A percentile compares a stretch with the other conserved stretches of the same genome.
These are phyloP conservation scores for Guyanaporus albipodus DNA, from an alignment of 768 basidiomycete species.

Conservation along the genomic window DNA sequence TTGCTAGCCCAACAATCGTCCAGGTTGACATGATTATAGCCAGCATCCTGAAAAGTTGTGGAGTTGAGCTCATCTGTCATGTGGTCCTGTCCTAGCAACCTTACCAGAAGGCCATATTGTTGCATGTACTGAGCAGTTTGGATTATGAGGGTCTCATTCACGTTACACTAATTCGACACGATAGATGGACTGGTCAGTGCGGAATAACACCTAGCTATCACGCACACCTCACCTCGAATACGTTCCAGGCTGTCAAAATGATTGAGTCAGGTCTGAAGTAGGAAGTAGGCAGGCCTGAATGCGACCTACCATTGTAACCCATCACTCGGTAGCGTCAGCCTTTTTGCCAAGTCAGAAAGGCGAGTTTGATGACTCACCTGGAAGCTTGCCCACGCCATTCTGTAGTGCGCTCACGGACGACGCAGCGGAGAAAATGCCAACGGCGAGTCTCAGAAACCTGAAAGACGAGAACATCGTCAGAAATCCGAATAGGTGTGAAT, in stretches of 20 bases:
- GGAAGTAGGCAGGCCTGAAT: not conserved
- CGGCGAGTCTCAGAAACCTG: constrained; percentile 1
- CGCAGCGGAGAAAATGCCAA: constrained; percentile 12
- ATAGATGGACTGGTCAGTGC: not conserved
- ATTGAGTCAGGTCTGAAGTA: constrained; percentile 2
- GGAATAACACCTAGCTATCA: not conserved
- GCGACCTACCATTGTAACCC: constrained; percentile 32
- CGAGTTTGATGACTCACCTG: constrained; percentile 17
- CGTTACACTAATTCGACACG: constrained; percentile 43
- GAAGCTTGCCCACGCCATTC: constrained; percentile 32
- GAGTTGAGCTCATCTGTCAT: not conserved
- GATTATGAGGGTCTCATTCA: constrained; percentile 49
- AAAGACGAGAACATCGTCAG: constrained; percentile 16
- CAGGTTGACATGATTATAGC: constrained; percentile 56
- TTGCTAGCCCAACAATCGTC: constrained; percentile 65
- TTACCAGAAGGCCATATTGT: constrained; percentile 47
- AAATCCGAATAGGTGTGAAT: no score
- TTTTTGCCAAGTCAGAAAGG: not conserved
- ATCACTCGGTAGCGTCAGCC: constrained; percentile 23
- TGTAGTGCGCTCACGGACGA: constrained; percentile 17
- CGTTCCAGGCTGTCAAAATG: constrained; percentile 55
- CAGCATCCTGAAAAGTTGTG: constrained; percentile 41
- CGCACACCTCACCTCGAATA: constrained; percentile 45
- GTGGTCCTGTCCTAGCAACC: not conserved
- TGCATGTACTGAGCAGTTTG: constrained; percentile 50